These are phyloP conservation scores for Xylariaceae sp. DNA, from an alignment of 2,329 filamentous ascomycete species.

Conservation along the genomic window DNA sequence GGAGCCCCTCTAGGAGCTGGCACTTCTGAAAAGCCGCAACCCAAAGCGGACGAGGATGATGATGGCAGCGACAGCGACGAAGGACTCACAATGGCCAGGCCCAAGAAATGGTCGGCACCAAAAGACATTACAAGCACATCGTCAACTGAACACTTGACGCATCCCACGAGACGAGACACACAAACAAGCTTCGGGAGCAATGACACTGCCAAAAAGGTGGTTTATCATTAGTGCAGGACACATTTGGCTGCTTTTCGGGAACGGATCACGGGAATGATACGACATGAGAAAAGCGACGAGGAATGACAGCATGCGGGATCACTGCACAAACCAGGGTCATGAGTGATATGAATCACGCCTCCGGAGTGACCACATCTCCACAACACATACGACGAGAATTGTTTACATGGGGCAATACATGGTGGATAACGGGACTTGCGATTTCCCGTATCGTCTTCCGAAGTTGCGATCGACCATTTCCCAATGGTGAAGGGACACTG, in stretches of 20 bases:
- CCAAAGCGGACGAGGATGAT: conserved; percentile 35
- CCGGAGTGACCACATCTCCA: too few species aligned
- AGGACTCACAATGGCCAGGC: conserved; percentile 50
- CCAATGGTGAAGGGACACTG: neutral
- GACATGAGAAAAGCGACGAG: too few species aligned
- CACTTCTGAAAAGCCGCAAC: conserved; percentile 18
- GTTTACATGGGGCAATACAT: too few species aligned
- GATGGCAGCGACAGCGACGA: conserved; percentile 54
- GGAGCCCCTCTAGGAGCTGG: conserved; percentile 18
- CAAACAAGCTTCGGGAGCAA: conserved; percentile 59
- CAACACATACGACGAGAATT: too few species aligned
- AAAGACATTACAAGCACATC: conserved; percentile 28
- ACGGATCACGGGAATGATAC: too few species aligned
- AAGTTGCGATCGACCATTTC: neutral
- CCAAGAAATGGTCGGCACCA: conserved; percentile 40
- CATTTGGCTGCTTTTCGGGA: too few species aligned
- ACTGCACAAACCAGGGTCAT: too few species aligned
- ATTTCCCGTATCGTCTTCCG: too few species aligned
- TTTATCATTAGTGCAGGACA: conserved; percentile 5
- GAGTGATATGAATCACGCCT: too few species aligned
- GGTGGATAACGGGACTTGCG: too few species aligned
- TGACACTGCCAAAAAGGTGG: conserved; percentile 59
- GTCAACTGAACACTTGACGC: conserved; percentile 27
- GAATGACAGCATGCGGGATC: too few species aligned
- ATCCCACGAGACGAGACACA: conserved; percentile 51